Base-by-base conservation (phyloP, 2,329 filamentous ascomycete species). In the Rhytidhysteron rufulum region DNA sequence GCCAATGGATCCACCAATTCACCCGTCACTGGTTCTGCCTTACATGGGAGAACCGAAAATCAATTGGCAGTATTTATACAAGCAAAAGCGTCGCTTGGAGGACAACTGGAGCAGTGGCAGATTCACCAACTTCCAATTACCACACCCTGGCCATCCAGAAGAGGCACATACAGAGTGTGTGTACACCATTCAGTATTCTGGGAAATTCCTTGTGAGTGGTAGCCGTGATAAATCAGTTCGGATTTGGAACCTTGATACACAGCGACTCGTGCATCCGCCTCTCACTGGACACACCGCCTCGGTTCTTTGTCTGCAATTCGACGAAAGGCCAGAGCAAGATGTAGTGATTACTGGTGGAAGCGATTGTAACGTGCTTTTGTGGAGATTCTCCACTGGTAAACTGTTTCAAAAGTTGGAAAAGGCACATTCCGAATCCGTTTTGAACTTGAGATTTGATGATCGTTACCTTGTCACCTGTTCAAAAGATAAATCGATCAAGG, bases 401-500 rank as follows among this genome's bases (percentile, higher is more conserved):
- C 78, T 88, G 25, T 67, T 97, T 10, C 86, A 90, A 55, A 82
- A 82, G 42, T 79, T 97, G 22, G 74, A 74, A 1, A 75, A 80
- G 32, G 91, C 91, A 0, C 93, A 98, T 61, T 72, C 75, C 21
- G 93, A 98, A 64, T 95, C 91, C 0, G 90, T 98, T 0, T 72
- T 98, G 13, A 97, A 97, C 57, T 81, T 98, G 41, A 81, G 87
- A 45, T 98, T 97, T 51, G 90, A 97, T 59, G 84, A 88, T 50
- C 80, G 88, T 7, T 94, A 94, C 47, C 75, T 98, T 4, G 88
- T 97, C 10, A 98, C 93, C 1, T 97, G 93, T 57, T 97, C 91
- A 35, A 98, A 98, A 63, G 93, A 98, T 65, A 94, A 90, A 65
- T 85, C 85, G 1, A 95, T 98, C 73, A 96, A 96, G 65, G 83